Evolutionary conservation across 2,329 filamentous ascomycete species (phyloP).

Genomic region (Ophiostoma himal-ulmi): DNA sequence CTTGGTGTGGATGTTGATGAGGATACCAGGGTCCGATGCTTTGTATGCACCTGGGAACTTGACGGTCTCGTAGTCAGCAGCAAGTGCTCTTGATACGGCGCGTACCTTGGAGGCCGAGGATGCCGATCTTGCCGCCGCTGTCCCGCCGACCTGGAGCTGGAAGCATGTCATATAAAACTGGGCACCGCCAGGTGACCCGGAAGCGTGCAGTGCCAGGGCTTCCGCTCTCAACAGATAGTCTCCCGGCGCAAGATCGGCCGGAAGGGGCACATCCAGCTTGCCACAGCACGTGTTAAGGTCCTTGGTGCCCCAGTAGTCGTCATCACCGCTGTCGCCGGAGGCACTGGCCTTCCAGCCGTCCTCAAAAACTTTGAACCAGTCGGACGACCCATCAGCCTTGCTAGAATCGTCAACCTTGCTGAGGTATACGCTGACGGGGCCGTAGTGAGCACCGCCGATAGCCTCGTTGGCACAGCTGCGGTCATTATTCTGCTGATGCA

Average conservation of each 20-base stretch:
- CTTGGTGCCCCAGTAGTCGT: conserved; percentile 44
- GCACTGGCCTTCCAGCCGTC: background rate
- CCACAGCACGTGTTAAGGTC: conserved; percentile 40
- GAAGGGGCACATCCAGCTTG: conserved; percentile 36
- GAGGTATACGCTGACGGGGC: conserved; percentile 46
- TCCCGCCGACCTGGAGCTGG: background rate
- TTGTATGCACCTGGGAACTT: conserved; percentile 42
- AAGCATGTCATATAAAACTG: conserved; percentile 2
- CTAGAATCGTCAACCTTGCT: conserved; percentile 41
- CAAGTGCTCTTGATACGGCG: conserved; percentile 22
- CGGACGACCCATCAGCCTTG: background rate
- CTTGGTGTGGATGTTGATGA: conserved; percentile 43
- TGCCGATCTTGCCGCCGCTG: background rate
- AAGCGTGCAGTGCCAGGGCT: background rate
- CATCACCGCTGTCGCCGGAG: conserved; percentile 35
- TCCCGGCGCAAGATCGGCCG: conserved; percentile 32
- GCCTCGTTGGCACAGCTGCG: conserved; percentile 43
- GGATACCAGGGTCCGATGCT: conserved; percentile 41
- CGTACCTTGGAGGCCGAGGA: conserved; percentile 31
- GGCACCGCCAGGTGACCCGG: background rate
- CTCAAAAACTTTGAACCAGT: background rate
- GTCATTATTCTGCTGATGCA: conserved; percentile 45
- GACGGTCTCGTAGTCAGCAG: conserved; percentile 25
- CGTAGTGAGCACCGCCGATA: conserved; percentile 49
- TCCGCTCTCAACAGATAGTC: conserved; percentile 26